phyloP scores from a whole-genome alignment of 345 rosid species.

The Camelina laxa region DNA sequence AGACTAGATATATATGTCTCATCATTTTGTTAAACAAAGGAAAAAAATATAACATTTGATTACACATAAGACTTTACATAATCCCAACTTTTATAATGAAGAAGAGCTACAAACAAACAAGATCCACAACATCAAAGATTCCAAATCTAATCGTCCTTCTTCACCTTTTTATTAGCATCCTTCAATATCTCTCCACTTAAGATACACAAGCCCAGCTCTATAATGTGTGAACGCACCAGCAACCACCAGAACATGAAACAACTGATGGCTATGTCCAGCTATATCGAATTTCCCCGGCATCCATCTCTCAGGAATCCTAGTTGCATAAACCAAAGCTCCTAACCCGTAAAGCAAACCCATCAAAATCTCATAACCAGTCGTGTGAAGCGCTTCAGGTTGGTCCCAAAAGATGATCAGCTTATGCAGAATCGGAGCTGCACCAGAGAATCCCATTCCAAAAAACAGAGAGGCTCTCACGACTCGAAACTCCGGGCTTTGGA shows the following conservation, averaged over 20 bases:
- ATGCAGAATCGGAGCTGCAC: conserved; percentile 77
- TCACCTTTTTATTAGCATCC: conserved; percentile 47
- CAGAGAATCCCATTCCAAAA: conserved; percentile 86
- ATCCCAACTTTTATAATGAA: conserved; percentile 19
- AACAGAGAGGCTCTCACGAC: conserved; percentile 71
- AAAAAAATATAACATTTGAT: not conserved
- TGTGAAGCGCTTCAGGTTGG: conserved; percentile 90
- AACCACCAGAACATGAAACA: conserved; percentile 79
- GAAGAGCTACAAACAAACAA: conserved; percentile 27
- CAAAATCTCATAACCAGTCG: conserved; percentile 78
- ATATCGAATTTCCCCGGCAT: conserved; percentile 95
- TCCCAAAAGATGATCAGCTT: conserved; percentile 79
- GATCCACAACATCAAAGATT: not conserved
- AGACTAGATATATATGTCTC: no score
- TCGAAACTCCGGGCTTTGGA: conserved; percentile 81
- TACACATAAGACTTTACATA: conserved; percentile 32
- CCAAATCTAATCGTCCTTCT: not conserved
- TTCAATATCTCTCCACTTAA: conserved; percentile 77
- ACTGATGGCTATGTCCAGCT: conserved; percentile 96
- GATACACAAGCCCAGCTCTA: conserved; percentile 81
- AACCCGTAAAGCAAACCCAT: conserved; percentile 79
- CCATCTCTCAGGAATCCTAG: conserved; percentile 92
- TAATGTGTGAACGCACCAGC: conserved; percentile 92
- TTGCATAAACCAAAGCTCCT: conserved; percentile 80
- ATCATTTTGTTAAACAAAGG: not conserved